phyloP scores from a whole-genome alignment of 306 rosid genomes.

The Vigna unguiculata region DNA sequence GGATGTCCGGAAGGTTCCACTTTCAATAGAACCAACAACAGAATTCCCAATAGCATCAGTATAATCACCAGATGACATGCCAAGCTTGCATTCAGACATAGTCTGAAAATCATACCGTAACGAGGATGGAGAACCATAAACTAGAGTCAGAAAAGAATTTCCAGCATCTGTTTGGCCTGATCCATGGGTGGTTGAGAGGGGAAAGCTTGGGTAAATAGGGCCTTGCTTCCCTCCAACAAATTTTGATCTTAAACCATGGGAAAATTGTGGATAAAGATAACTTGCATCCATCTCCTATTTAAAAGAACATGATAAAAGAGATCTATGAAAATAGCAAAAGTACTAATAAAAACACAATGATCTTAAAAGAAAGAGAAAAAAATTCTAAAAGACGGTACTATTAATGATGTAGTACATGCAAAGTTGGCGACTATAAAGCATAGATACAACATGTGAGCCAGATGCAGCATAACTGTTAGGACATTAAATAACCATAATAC shows the following conservation, averaged over 20 bases:
- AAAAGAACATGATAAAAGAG: background rate
- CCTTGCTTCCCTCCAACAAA: conserved; percentile 39
- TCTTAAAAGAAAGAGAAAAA: conserved; percentile 22
- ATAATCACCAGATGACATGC: conserved; percentile 29
- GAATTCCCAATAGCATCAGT: conserved; percentile 39
- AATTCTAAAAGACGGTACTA: background rate
- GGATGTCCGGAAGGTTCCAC: conserved; percentile 28
- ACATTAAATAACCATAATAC: background rate
- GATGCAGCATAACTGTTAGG: background rate
- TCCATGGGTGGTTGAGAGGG: conserved; percentile 27
- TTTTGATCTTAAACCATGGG: conserved; percentile 40
- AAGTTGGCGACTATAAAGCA: background rate
- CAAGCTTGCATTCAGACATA: conserved; percentile 32
- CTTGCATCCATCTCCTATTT: conserved; percentile 37
- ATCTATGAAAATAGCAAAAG: background rate
- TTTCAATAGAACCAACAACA: conserved; percentile 38
- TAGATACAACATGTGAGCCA: background rate
- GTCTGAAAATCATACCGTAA: conserved; percentile 34
- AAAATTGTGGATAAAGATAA: conserved; percentile 29
- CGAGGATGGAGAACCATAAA: conserved; percentile 35
- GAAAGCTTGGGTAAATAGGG: conserved; percentile 19
- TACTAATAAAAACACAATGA: background rate
- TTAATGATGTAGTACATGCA: background rate
- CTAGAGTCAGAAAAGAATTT: conserved; percentile 41
- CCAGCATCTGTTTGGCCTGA: conserved; percentile 30